phyloP scores from a whole-genome alignment of 768 basidiomycete genomes.

The Phallus indusiatus region DNA sequence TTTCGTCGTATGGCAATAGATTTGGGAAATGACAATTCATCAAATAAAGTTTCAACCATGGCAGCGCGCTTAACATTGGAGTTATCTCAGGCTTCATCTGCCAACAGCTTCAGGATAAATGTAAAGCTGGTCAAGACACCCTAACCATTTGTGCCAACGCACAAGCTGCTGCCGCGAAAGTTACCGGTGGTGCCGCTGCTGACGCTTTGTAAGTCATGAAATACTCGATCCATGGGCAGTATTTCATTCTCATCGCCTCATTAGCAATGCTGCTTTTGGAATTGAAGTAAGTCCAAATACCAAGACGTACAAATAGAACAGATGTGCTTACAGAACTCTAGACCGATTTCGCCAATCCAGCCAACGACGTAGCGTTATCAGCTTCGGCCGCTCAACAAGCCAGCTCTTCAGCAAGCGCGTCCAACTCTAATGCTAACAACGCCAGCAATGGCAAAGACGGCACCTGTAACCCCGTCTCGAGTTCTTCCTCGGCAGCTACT shows the following conservation, averaged over 20 bases:
- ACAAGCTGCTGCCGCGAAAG: neutral
- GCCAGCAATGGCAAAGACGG: neutral
- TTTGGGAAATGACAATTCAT: neutral
- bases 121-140: neutral
- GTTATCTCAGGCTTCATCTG: slow-evolving; percentile 13
- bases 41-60: slow-evolving; percentile 8
- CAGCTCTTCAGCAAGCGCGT: neutral
- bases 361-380: neutral
- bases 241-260: neutral
- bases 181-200: slow-evolving; percentile 3
- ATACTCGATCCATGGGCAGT: neutral
- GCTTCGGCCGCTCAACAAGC: neutral
- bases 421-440: neutral
- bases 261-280: neutral
- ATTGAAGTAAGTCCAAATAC: neutral
- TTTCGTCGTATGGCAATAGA: neutral
- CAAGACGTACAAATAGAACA: too few species aligned
- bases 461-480: neutral
- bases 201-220: neutral
- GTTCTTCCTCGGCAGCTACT: neutral
- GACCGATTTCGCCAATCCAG: neutral
- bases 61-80: slow-evolving; percentile 12
- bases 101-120: slow-evolving; percentile 3
- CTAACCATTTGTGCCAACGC: neutral
- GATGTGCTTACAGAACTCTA: neutral